Evolutionary conservation across 2,329 filamentous ascomycete genomes (phyloP), one percentile per base, ranked within the genome.

Genomic region (Lomentospora prolificans): DNA sequence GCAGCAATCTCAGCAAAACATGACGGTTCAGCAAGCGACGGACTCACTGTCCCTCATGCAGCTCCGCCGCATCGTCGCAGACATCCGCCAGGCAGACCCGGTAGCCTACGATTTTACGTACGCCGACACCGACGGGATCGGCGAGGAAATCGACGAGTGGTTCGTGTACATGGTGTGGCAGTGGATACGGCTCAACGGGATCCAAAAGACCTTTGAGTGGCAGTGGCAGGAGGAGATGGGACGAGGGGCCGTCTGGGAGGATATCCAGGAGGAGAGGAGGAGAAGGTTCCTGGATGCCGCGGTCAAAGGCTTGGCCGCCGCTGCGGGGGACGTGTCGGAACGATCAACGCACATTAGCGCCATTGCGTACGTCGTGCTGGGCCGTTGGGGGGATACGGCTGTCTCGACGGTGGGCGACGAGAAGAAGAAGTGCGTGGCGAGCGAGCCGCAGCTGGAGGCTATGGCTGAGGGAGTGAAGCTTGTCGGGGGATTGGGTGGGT

Each of bases 101-200:
- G 75, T 79, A 46, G 82, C 84, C 9, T 99, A 99, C 74, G 90
- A 94, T 58, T 99, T 96, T 67, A 81, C 81, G 60, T 92, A 92
- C 71, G 74, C 80, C 25, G 87, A 92, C 68, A 79, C 80, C 56
- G 84, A 85, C 22, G 75, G 82, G 0, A 86, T 95, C 63, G 83
- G 88, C 17, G 89, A 94, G 60, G 94, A 99, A 74, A 78, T 99
- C 51, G 90, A 97, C 67, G 94, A 99, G 72, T 99, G 94, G 94
- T 99, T 99, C 70, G 84, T 86, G 55, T 96, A 97, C 70, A 87
- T 87, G 63, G 85, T 90, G 59, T 87, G 88, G 70, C 91, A 97
- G 67, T 88, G 89, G 72, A 79, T 86, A 50, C 85, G 91, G 64
- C 75, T 96, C 51, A 80, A 87, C 55, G 81, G 85, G 55, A 85